These are phyloP conservation scores for Verticillium klebahnii DNA, from an alignment of 2,329 filamentous ascomycete species.

Conservation along the genomic window DNA sequence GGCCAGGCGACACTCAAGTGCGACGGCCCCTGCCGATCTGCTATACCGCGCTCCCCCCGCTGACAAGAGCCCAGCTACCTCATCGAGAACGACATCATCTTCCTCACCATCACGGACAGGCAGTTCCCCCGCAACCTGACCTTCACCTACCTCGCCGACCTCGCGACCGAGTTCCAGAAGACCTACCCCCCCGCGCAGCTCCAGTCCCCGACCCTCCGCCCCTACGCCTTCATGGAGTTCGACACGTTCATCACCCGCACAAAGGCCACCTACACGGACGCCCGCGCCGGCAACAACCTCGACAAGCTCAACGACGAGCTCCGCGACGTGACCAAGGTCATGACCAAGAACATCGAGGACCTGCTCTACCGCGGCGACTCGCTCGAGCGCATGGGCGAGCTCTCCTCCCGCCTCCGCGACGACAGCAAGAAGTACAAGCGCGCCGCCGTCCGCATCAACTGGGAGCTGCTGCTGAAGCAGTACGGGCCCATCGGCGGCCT, in stretches of 20 bases:
- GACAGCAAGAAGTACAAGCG: conserved; percentile 92
- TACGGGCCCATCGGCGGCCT: conserved; percentile 87
- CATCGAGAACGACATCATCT: conserved; percentile 78
- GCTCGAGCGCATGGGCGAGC: conserved; percentile 94
- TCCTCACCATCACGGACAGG: conserved; percentile 88
- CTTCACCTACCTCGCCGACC: conserved; percentile 94
- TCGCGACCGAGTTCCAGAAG: conserved; percentile 84
- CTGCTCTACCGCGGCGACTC: conserved; percentile 91
- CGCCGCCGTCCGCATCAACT: conserved; percentile 94
- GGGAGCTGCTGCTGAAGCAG: conserved; percentile 94
- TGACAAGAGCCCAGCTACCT: conserved; percentile 60
- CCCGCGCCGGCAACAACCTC: conserved; percentile 84
- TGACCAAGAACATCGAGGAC: conserved; percentile 99
- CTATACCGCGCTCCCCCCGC: background rate
- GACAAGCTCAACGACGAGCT: conserved; percentile 96
- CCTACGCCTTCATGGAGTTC: conserved; percentile 97
- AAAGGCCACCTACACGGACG: conserved; percentile 90
- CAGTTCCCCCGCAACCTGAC: conserved; percentile 97
- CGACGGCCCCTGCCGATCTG: conserved; percentile 20
- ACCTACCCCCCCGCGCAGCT: conserved; percentile 75
- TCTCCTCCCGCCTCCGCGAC: conserved; percentile 80
- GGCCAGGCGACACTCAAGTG: conserved; percentile 82
- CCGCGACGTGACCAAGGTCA: conserved; percentile 95
- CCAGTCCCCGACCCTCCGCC: conserved; percentile 68
- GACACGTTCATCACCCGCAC: conserved; percentile 95